A percentile compares a stretch with the other conserved stretches of the same genome.
Conservation (phyloP, 2,329 filamentous ascomycete genomes). For the Aspergillus sp. region DNA sequence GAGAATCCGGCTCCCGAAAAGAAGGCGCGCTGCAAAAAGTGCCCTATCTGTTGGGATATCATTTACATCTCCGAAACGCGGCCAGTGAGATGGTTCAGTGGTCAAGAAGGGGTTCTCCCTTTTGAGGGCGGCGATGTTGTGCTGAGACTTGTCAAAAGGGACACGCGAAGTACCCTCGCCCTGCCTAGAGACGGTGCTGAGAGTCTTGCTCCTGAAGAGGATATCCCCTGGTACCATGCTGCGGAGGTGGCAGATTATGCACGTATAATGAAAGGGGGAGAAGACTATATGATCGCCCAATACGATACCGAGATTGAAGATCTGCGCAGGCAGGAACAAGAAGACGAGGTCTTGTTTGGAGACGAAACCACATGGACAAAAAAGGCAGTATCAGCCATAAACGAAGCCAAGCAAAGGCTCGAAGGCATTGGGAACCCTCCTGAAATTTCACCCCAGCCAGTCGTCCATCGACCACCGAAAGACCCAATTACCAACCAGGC, state of each 20-base stretch:
- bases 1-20: constrained; percentile 64
- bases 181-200: constrained; percentile 81
- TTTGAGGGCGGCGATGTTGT: constrained; percentile 86
- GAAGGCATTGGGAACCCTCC: constrained; percentile 67
- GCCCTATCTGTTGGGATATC: constrained; percentile 90
- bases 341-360: constrained; percentile 88
- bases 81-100: constrained; percentile 86
- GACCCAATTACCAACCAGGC: constrained; percentile 52
- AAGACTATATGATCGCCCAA: constrained; percentile 80
- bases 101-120: constrained; percentile 79
- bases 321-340: constrained; percentile 72
- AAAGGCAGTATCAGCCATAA: constrained; percentile 75
- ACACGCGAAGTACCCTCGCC: constrained; percentile 78
- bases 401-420: constrained; percentile 73
- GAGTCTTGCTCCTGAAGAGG: constrained; percentile 65
- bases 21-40: constrained; percentile 84
- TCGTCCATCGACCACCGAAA: constrained; percentile 49
- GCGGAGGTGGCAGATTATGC: constrained; percentile 94
- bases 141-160: constrained; percentile 78
- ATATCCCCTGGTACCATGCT: constrained; percentile 92
- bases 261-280: constrained; percentile 89
- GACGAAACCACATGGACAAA: constrained; percentile 92
- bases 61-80: constrained; percentile 89
- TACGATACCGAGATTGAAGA: constrained; percentile 76
- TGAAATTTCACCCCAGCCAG: constrained; percentile 51